phyloP scores from a whole-genome alignment of 768 basidiomycete genomes.

The Xanthoconium purpureum region DNA sequence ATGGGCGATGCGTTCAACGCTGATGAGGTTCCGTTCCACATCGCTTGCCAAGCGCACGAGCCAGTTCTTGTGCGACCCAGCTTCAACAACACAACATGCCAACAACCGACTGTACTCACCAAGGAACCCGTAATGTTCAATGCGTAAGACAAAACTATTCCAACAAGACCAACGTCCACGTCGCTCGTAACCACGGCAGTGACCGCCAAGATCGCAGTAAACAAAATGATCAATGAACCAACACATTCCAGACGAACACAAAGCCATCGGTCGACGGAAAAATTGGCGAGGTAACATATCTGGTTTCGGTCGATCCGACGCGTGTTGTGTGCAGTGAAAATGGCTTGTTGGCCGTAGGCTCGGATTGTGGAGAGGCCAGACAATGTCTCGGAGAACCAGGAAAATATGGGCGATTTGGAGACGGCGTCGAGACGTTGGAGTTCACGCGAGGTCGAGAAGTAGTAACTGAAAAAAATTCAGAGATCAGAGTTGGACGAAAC shows the following conservation, averaged over 20 bases:
- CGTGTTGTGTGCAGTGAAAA: slow-evolving; percentile 68
- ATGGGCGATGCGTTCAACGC: slow-evolving; percentile 82
- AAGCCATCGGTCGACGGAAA: slow-evolving; percentile 80
- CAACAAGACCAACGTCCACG: slow-evolving; percentile 86
- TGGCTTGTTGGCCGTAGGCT: slow-evolving; percentile 66
- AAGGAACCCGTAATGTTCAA: slow-evolving; percentile 79
- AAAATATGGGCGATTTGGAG: slow-evolving; percentile 88
- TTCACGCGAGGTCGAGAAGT: slow-evolving; percentile 82
- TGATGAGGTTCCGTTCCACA: slow-evolving; percentile 88
- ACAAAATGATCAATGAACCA: slow-evolving; percentile 75
- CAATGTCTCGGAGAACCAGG: slow-evolving; percentile 78
- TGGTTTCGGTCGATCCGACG: slow-evolving; percentile 85
- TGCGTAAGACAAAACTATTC: slow-evolving; percentile 82
- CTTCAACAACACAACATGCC: neutral
- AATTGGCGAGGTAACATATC: slow-evolving; percentile 70
- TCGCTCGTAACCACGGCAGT: slow-evolving; percentile 65
- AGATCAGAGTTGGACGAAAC: neutral
- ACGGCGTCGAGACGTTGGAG: slow-evolving; percentile 87
- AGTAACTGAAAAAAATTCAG: slow-evolving; percentile 63
- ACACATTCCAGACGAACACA: slow-evolving; percentile 82
- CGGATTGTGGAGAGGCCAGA: slow-evolving; percentile 81
- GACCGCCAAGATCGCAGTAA: slow-evolving; percentile 65
- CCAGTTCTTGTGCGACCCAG: slow-evolving; percentile 65
- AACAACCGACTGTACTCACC: slow-evolving; percentile 39
- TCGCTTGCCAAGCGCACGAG: slow-evolving; percentile 80